These are phyloP conservation scores for Echites panduratus DNA, from an alignment of 257 asterid species.

Conservation along the genomic window DNA sequence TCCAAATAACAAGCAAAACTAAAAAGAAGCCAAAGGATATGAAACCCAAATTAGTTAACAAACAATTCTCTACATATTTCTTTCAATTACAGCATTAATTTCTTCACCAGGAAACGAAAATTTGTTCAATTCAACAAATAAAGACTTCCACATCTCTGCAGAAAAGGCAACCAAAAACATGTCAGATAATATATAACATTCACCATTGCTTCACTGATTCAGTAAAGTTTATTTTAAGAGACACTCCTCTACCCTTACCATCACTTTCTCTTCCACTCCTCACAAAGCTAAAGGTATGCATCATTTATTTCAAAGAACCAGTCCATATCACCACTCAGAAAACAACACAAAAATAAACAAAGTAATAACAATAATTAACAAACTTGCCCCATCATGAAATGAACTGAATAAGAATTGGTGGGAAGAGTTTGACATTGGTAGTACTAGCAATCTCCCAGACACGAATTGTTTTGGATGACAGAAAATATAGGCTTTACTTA, in stretches of 20 bases:
- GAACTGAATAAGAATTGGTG: background rate
- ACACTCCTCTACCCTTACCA: background rate
- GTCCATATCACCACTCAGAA: background rate
- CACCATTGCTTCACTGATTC: too few species aligned
- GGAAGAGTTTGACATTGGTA: background rate
- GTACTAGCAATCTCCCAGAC: background rate
- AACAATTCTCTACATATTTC: too few species aligned
- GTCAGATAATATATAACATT: background rate
- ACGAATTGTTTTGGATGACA: background rate
- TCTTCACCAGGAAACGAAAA: background rate
- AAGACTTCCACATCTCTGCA: background rate
- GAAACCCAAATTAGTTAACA: too few species aligned
- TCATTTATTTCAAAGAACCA: background rate
- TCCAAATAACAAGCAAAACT: background rate
- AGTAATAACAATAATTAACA: too few species aligned
- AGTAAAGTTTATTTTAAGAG: background rate
- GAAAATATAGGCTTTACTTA: conserved; percentile 19
- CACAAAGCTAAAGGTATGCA: background rate
- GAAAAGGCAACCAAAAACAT: background rate
- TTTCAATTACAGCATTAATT: background rate
- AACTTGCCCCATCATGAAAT: background rate
- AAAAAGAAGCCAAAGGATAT: background rate
- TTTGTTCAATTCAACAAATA: background rate
- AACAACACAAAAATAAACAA: background rate
- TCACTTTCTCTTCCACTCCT: background rate